Evolutionary conservation across 192 early-diverging fungal species (phyloP).

Genomic region (Backusella morwellensis): DNA sequence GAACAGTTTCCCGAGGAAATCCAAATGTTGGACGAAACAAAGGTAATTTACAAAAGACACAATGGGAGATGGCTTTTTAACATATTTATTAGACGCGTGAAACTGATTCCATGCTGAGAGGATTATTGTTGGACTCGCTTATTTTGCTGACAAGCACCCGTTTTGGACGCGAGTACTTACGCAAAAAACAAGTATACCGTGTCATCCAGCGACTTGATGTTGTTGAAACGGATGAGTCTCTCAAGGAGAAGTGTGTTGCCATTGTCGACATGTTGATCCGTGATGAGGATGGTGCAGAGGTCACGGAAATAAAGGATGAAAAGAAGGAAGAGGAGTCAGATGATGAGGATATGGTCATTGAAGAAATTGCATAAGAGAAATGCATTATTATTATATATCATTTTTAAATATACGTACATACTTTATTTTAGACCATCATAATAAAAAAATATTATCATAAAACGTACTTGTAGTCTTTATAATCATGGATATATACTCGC

Average conservation of each 20-base stretch:
- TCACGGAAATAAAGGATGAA: slow-evolving; percentile 14
- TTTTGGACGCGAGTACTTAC: slow-evolving; percentile 75
- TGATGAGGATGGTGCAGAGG: slow-evolving; percentile 53
- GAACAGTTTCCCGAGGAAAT: slow-evolving; percentile 92
- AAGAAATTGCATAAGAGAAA: slow-evolving; percentile 34
- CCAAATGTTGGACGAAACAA: slow-evolving; percentile 78
- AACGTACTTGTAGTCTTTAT: no score
- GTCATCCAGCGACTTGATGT: slow-evolving; percentile 84
- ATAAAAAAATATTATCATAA: background rate
- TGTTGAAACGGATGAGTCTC: slow-evolving; percentile 66
- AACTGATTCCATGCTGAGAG: slow-evolving; percentile 66
- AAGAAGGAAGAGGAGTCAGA: background rate
- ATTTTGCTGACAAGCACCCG: slow-evolving; percentile 75
- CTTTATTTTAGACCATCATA: background rate
- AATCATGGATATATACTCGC: no score
- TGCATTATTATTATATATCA: no score
- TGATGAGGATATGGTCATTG: slow-evolving; percentile 39
- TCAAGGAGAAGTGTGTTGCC: slow-evolving; percentile 69
- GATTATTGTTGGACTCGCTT: slow-evolving; percentile 77
- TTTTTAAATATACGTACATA: no score
- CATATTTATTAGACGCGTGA: slow-evolving; percentile 61
- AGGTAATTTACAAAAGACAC: slow-evolving; percentile 32
- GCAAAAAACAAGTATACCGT: slow-evolving; percentile 80
- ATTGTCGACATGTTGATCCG: slow-evolving; percentile 87
- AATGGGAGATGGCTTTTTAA: background rate